Percentiles rank a stretch among this genome's conserved stretches.
Conservation (phyloP, 768 basidiomycete genomes). For the Mycena latifolia region DNA sequence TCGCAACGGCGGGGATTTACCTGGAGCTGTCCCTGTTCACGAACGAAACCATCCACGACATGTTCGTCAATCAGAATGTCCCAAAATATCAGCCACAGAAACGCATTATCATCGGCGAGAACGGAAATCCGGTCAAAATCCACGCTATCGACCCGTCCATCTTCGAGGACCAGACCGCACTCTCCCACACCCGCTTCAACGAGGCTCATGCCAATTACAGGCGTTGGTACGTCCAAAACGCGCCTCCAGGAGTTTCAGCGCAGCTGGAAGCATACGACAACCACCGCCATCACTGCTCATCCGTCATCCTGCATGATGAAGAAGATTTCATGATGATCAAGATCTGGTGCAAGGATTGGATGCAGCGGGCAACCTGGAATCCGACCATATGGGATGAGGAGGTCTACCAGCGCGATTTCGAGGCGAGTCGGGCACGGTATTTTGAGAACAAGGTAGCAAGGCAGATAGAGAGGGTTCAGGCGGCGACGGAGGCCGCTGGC, state of each 20-base stretch:
- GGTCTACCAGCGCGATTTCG: no score
- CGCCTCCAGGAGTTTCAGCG: not conserved
- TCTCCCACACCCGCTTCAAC: not conserved
- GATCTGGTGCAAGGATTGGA: no score
- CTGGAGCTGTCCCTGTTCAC: not conserved
- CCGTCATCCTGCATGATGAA: not conserved
- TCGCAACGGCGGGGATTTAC: constrained; percentile 1
- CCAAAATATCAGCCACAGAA: constrained; percentile 11
- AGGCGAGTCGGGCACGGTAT: no score
- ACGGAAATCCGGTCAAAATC: not conserved
- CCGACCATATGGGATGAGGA: no score
- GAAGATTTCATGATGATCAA: no score
- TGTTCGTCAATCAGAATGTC: constrained; percentile 16
- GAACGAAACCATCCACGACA: constrained; percentile 4
- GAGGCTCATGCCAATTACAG: constrained; percentile 3
- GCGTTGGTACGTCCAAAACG: constrained; percentile 10
- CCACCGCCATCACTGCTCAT: constrained; percentile 5
- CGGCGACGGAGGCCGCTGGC: no score
- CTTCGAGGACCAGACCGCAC: not conserved
- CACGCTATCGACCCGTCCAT: constrained; percentile 1
- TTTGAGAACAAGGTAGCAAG: no score
- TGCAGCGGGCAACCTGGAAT: no score
- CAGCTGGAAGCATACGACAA: constrained; percentile 15
- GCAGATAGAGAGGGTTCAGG: no score
- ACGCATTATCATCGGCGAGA: not conserved